Base-by-base conservation (phyloP, 805 yeast genomes). In the Phaffomyces thermotolerans region DNA sequence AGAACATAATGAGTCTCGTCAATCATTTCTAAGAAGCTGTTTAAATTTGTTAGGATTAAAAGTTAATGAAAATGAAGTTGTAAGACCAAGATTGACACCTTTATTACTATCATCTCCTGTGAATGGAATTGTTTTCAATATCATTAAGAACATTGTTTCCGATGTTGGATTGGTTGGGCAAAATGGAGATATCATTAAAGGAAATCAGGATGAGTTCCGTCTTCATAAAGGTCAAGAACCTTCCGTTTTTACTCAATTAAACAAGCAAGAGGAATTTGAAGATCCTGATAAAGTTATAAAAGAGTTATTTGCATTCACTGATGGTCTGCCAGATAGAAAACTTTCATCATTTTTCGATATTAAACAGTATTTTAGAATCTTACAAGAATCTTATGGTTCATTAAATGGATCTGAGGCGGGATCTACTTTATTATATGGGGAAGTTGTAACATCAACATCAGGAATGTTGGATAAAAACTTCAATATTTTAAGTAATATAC, bases 391-490 rank as follows among this genome's bases (percentile, higher is more conserved):
- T 18, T 63, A 50, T 34, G 72, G 61, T 29, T 52, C 48, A 29
- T 52, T 57, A 53, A 58, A 52, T 34, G 55, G 62, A 29, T 41
- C 49, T 12, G 65, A 63, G 4, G 65, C 81, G 34, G 98, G 97
- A 2, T 65, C 83, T 1, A 58, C 72, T 2, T 60, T 86, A 20
- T 64, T 85, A 31, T 91, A 91, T 57, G 88, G 87, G 13, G 97
- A 91, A 57, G 95, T 90, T 6, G 79, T 90, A 2, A 85, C 96
- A 0, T 90, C 98, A 0, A 91, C 99, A 0, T 81, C 78, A 43
- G 75, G 85, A 0, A 65, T 91, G 57, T 67, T 93, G 52, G 95
- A 91, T 57, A 71, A 75, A 36, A 93, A 93, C 61, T 72, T 78
- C 38, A 57, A 68, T 12, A 57, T 87, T 32, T 62, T 91, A 43